phyloP scores from a whole-genome alignment of 495 filamentous ascomycete species.

The Penicillium flavigenum region DNA sequence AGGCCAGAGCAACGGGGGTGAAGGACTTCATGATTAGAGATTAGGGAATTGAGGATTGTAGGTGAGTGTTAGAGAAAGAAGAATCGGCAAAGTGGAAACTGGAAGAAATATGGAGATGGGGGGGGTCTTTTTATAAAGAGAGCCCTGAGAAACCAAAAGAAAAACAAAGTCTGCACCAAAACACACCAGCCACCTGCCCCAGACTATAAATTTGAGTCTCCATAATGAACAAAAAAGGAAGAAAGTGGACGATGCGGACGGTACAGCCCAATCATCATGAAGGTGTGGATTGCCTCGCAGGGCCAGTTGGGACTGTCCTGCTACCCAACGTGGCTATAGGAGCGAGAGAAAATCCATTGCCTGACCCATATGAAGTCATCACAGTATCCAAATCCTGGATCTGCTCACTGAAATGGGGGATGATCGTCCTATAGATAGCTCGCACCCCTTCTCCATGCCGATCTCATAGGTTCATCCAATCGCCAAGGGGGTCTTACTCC shows the following conservation, averaged over 20 bases:
- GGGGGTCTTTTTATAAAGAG: constrained; percentile 20
- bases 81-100: neutral
- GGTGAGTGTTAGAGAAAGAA: neutral
- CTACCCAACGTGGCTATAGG: constrained; percentile 25
- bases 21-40: constrained; percentile 42
- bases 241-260: neutral
- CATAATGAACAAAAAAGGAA: constrained; percentile 4
- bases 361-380: constrained; percentile 22
- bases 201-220: constrained; percentile 12
- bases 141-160: constrained; percentile 16
- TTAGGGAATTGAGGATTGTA: neutral
- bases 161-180: constrained; percentile 21
- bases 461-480: constrained; percentile 9
- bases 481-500: neutral
- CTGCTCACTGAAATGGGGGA: constrained; percentile 1
- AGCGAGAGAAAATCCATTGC: neutral
- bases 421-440: constrained; percentile 10
- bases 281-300: constrained; percentile 8
- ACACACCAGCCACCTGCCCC: constrained; percentile 14
- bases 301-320: constrained; percentile 2
- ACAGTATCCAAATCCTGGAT: constrained; percentile 4
- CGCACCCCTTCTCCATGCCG: constrained; percentile 10
- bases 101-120: constrained; percentile 5
- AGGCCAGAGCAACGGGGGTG: constrained; percentile 32
- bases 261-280: constrained; percentile 1